Evolutionary conservation across 805 yeast species (phyloP), one percentile per base, ranked within the genome.

Genomic region (Starmerella potacharoeniae): DNA sequence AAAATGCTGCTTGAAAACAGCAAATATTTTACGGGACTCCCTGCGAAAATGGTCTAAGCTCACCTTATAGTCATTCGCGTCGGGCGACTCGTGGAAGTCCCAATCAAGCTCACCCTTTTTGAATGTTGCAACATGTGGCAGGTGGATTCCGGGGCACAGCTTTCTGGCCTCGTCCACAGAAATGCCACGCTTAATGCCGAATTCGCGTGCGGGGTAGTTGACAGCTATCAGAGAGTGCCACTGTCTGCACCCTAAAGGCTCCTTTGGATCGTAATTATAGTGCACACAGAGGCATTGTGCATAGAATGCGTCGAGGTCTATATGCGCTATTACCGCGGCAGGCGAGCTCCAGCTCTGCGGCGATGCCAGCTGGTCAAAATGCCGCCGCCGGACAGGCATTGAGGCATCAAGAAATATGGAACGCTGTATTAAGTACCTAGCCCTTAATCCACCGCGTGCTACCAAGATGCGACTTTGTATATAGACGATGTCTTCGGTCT

Each of bases 61-160:
- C 3, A 93, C 96, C 69, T 93, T 93, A 65, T 87, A 86, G 37
- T 75, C 69, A 2, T 73, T 77, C 4, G 84, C 82, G 14, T 79
- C 77, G 13, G 79, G 76, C 29, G 68, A 68, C 28, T 73, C 74
- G 37, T 74, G 77, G 63, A 90, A 87, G 51, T 81, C 77, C 97
- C 97, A 91, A 49, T 78, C 77, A 30, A 82, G 77, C 58, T 86
- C 89, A 5, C 97, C 97, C 62, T 83, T 85, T 63, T 80, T 82
- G 73, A 86, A 93, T 0, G 91, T 95, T 0, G 97, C 96, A 0
- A 96, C 95, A 67, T 93, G 98, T 1, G 93, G 90, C 1, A 85
- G 77, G 1, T 85, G 76, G 5, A 93, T 68, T 42, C 75, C 69
- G 0, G 95, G 93, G 61, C 97, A 91, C 67, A 86, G 83, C 55